Conservation (phyloP, 352 stramenopile species). For the Blastocystis sp. region DNA sequence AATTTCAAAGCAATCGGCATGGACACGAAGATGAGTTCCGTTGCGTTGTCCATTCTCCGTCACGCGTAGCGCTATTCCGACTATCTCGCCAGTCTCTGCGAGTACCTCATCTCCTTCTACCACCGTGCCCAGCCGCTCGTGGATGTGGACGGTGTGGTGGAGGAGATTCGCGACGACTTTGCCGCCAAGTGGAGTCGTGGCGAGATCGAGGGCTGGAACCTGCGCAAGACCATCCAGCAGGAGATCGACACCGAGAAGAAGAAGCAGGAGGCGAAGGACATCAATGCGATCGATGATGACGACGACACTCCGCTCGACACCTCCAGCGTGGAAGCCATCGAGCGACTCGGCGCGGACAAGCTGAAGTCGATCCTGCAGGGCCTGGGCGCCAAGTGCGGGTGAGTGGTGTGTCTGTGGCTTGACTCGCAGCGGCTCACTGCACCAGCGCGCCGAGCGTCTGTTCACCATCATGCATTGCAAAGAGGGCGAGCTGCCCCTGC, state of each 20-base stretch:
- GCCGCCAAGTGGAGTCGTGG: conserved; percentile 34
- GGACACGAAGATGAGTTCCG: conserved; percentile 62
- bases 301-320: neutral
- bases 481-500: conserved; percentile 6
- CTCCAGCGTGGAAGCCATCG: conserved; percentile 29
- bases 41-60: neutral
- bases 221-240: too few relatives aligned
- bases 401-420: conserved; percentile 13
- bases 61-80: conserved; percentile 23
- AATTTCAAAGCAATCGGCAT: conserved; percentile 68
- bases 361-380: conserved; percentile 45
- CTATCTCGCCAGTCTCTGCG: conserved; percentile 79
- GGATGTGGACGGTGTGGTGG: conserved; percentile 72
- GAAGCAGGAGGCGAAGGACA: too few relatives aligned
- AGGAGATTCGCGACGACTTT: conserved; percentile 25
- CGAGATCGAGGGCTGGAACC: neutral
- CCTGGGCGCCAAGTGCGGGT: conserved; percentile 54
- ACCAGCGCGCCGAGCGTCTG: conserved; percentile 70
- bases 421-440: conserved; percentile 63
- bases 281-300: conserved; percentile 21
- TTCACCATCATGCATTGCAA: conserved; percentile 55
- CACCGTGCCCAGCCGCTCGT: conserved; percentile 82
- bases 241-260: too few relatives aligned
- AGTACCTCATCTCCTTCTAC: conserved; percentile 82
- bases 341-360: conserved; percentile 3